A percentile compares a stretch with the other conserved stretches of the same genome.
These are phyloP conservation scores for Macrolepiota fuliginosa DNA, from an alignment of 768 basidiomycete species.

Conservation along the genomic window DNA sequence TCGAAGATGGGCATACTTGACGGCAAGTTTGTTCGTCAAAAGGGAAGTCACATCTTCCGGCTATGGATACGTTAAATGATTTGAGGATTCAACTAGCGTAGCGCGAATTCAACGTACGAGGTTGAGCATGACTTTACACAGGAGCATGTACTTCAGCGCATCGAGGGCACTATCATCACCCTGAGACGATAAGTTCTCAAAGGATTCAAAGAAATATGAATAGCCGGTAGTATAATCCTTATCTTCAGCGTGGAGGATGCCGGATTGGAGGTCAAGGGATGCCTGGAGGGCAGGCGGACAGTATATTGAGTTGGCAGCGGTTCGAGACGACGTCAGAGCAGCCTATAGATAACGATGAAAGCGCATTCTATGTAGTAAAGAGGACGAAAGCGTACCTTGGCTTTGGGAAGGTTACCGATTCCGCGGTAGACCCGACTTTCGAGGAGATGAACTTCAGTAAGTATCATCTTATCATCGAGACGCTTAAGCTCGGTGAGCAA, in stretches of 20 bases:
- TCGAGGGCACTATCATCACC: conserved; percentile 76
- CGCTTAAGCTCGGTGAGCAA: conserved; percentile 91
- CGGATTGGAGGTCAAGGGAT: conserved; percentile 50
- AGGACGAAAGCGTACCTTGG: conserved; percentile 58
- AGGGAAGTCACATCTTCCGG: conserved; percentile 92
- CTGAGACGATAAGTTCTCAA: conserved; percentile 81
- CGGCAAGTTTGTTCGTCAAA: conserved; percentile 81
- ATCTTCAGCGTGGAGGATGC: conserved; percentile 92
- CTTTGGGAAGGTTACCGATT: conserved; percentile 83
- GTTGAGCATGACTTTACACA: conserved; percentile 98
- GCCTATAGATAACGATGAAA: conserved; percentile 49
- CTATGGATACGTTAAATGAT: conserved; percentile 22
- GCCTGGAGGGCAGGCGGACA: conserved; percentile 53
- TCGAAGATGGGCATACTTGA: conserved; percentile 81
- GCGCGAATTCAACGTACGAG: conserved; percentile 50
- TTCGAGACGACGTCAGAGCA: conserved; percentile 84
- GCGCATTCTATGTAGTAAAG: not conserved
- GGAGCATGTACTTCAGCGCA: conserved; percentile 95
- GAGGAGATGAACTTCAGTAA: conserved; percentile 94
- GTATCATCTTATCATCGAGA: conserved; percentile 95
- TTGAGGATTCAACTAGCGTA: not conserved
- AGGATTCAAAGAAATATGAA: conserved; percentile 96
- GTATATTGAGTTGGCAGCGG: conserved; percentile 94
- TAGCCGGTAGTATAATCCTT: conserved; percentile 97
- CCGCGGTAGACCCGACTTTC: conserved; percentile 92